Percentiles rank a stretch among this genome's conserved stretches.
Evolutionary conservation across 495 filamentous ascomycete species (phyloP).

Genomic region (Parachaetomium inaequale): DNA sequence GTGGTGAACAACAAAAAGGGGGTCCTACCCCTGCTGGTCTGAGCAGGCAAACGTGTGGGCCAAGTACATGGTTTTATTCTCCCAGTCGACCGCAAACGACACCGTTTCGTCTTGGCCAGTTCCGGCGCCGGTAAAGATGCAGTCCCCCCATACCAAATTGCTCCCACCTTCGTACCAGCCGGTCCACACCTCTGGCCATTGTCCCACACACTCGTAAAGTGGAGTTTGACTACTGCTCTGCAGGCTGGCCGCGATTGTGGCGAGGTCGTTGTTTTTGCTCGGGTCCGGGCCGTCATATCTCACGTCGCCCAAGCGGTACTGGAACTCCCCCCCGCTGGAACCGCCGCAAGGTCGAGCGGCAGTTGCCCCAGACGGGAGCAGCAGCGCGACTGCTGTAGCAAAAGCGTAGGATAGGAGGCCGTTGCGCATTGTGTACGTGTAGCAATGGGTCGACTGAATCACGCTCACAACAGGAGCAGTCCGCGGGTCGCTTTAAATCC

Average conservation of each 20-base stretch:
- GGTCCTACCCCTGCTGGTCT: constrained; percentile 33
- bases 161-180: constrained; percentile 34
- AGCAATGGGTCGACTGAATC: neutral
- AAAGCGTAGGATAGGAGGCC: neutral
- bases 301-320: constrained; percentile 33
- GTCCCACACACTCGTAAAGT: constrained; percentile 39
- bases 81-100: constrained; percentile 39
- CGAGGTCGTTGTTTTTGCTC: constrained; percentile 25
- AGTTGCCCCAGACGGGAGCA: neutral
- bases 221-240: constrained; percentile 20
- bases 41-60: constrained; percentile 40
- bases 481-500: neutral
- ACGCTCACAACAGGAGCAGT: neutral
- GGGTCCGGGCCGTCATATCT: constrained; percentile 38
- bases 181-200: constrained; percentile 40
- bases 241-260: constrained; percentile 39
- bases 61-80: constrained; percentile 35
- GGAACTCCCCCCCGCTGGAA: constrained; percentile 19
- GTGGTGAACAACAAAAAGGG: neutral
- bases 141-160: constrained; percentile 41
- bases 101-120: constrained; percentile 33
- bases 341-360: neutral
- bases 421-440: neutral
- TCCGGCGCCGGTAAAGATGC: constrained; percentile 42
- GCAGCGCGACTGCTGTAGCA: neutral